Percentiles rank a stretch among this genome's conserved stretches.
Evolutionary conservation across 176 grass and related monocot genomes (phyloP).

Genomic region (Cenchrus purpureus): DNA sequence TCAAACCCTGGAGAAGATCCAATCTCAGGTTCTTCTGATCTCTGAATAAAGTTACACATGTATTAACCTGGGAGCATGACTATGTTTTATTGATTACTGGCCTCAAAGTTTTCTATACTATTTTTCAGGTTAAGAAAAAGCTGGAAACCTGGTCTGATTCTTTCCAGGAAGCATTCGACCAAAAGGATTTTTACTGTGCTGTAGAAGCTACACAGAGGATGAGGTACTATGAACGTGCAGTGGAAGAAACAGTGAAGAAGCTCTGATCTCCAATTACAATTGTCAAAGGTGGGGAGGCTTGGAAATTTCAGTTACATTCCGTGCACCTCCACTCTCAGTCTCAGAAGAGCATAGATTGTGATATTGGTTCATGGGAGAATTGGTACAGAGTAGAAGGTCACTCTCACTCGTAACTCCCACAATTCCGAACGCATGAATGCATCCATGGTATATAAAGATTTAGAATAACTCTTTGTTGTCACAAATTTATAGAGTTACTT

Average conservation of each 20-base stretch:
- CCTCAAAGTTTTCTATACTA: neutral
- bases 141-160: conserved; percentile 57
- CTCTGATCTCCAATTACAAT: conserved; percentile 41
- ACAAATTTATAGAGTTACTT: neutral
- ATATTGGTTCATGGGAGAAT: neutral
- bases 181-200: conserved; percentile 54
- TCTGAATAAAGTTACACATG: neutral
- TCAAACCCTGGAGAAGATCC: conserved; percentile 61
- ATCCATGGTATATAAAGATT: neutral
- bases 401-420: neutral
- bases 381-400: neutral
- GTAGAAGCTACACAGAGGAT: conserved; percentile 77
- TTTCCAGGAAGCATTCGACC: conserved; percentile 68
- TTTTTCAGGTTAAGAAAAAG: conserved; percentile 64
- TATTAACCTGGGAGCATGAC: neutral
- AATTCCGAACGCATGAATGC: neutral
- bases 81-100: neutral
- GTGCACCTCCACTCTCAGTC: neutral
- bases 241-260: conserved; percentile 88
- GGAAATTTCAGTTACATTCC: neutral
- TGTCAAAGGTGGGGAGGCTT: neutral
- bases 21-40: conserved; percentile 64
- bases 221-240: conserved; percentile 83
- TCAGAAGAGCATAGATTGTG: neutral
- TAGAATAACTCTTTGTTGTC: neutral